Conservation (phyloP, 108 stramenopile genomes). For the Cyclotella choctawhatcheeana region DNA sequence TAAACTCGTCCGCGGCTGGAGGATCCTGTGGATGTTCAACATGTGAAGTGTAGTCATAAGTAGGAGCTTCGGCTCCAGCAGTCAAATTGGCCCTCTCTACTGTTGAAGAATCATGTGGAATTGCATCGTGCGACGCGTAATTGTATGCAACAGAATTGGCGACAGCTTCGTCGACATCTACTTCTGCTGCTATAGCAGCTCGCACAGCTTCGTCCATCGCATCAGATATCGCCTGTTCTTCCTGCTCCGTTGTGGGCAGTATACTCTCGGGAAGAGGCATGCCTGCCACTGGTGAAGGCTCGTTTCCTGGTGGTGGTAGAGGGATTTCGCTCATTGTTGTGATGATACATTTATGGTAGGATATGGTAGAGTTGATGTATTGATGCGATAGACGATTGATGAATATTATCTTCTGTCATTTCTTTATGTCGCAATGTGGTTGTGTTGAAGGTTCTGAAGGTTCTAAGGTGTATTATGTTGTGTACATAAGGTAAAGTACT, state of each 20-base stretch:
- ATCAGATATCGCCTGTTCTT: conserved; percentile 5
- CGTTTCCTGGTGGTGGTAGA: background rate
- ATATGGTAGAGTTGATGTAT: no score
- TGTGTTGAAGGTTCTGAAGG: no score
- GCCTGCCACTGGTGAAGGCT: background rate
- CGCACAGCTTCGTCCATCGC: background rate
- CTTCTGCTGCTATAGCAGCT: background rate
- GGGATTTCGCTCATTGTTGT: background rate
- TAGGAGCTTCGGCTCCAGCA: background rate
- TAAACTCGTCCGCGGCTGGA: no score
- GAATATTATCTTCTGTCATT: no score
- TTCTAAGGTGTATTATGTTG: no score
- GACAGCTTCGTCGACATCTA: background rate
- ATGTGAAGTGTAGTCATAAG: background rate
- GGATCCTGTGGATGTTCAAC: no score
- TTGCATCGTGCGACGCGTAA: background rate
- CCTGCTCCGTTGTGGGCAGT: background rate
- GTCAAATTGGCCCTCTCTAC: background rate
- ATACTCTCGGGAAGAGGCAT: background rate
- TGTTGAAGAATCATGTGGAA: background rate
- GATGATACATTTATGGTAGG: no score
- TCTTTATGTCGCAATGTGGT: no score
- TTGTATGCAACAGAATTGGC: background rate
- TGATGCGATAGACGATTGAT: no score
- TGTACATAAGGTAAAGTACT: no score